These are phyloP conservation scores for Harringtonia aguacate DNA, from an alignment of 2,329 filamentous ascomycete genomes.

Conservation along the genomic window DNA sequence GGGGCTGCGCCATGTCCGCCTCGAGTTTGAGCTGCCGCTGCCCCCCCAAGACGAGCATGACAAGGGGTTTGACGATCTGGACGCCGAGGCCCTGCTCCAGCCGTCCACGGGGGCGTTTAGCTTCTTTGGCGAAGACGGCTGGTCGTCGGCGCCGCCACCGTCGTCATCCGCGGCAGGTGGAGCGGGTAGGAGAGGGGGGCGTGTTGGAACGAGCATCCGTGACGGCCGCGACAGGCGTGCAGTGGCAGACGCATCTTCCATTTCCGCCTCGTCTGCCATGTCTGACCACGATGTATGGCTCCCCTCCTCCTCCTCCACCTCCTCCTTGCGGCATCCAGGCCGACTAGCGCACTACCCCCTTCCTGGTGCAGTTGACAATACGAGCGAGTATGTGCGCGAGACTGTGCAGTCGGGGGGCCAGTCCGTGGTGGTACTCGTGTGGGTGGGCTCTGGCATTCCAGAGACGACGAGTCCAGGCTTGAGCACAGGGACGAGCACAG, in stretches of 20 bases:
- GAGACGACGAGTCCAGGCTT: too few relatives aligned
- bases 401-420: slow-evolving; percentile 17
- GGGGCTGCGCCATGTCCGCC: slow-evolving; percentile 40
- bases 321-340: neutral
- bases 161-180: too few relatives aligned
- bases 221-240: too few relatives aligned
- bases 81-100: slow-evolving; percentile 31
- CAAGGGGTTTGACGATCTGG: slow-evolving; percentile 20
- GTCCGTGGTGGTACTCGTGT: slow-evolving; percentile 26
- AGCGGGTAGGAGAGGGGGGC: too few relatives aligned
- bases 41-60: slow-evolving; percentile 22
- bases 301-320: neutral
- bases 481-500: too few relatives aligned
- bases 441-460: slow-evolving; percentile 30
- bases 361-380: neutral
- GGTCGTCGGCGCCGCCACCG: too few relatives aligned
- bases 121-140: slow-evolving; percentile 29
- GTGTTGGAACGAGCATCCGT: too few relatives aligned
- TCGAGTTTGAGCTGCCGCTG: slow-evolving; percentile 42
- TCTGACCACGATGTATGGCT: too few relatives aligned
- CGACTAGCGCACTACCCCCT: slow-evolving; percentile 7
- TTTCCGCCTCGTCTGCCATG: neutral
- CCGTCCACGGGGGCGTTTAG: slow-evolving; percentile 29
- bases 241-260: too few relatives aligned
- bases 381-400: slow-evolving; percentile 14